A percentile compares a stretch with the other conserved stretches of the same genome.
These are phyloP conservation scores for Xylaria sp. DNA, from an alignment of 2,329 filamentous ascomycete genomes.

Conservation along the genomic window DNA sequence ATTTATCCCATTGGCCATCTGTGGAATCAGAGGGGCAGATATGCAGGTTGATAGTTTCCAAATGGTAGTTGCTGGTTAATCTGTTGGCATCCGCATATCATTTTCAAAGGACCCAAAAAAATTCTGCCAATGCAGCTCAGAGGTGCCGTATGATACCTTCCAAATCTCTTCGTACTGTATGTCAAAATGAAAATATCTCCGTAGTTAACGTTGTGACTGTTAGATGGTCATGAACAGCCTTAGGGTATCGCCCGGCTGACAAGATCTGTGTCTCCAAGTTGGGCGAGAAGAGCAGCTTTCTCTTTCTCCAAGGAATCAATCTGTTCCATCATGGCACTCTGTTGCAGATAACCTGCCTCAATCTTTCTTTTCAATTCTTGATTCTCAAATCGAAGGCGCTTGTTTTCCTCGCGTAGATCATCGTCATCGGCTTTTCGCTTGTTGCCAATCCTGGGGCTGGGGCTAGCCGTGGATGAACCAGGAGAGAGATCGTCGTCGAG, in stretches of 20 bases:
- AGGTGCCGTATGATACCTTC: not conserved
- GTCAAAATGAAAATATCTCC: not conserved
- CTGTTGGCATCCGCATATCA: not conserved
- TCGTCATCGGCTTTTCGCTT: slow-evolving; percentile 58
- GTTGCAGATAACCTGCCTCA: slow-evolving; percentile 33
- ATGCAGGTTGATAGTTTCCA: not conserved
- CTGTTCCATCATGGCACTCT: slow-evolving; percentile 36
- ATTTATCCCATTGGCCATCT: not conserved
- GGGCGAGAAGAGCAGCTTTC: slow-evolving; percentile 14
- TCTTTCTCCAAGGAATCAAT: slow-evolving; percentile 32
- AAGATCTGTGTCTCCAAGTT: slow-evolving; percentile 10
- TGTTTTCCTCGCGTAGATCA: slow-evolving; percentile 72
- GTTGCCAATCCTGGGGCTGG: slow-evolving; percentile 46
- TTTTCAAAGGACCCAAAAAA: not conserved
- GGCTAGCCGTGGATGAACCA: not conserved
- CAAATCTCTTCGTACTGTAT: too few relatives aligned
- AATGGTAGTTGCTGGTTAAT: not conserved
- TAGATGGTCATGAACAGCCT: not conserved
- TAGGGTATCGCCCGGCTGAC: slow-evolving; percentile 6
- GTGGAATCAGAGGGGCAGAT: not conserved
- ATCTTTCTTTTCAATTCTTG: slow-evolving; percentile 58
- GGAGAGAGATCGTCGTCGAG: slow-evolving; percentile 10
- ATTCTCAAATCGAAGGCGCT: slow-evolving; percentile 73
- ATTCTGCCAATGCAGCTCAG: not conserved
- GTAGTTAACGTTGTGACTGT: not conserved